Conservation (phyloP, 169 alveolate genomes). For the Eimeria brunetti region DNA sequence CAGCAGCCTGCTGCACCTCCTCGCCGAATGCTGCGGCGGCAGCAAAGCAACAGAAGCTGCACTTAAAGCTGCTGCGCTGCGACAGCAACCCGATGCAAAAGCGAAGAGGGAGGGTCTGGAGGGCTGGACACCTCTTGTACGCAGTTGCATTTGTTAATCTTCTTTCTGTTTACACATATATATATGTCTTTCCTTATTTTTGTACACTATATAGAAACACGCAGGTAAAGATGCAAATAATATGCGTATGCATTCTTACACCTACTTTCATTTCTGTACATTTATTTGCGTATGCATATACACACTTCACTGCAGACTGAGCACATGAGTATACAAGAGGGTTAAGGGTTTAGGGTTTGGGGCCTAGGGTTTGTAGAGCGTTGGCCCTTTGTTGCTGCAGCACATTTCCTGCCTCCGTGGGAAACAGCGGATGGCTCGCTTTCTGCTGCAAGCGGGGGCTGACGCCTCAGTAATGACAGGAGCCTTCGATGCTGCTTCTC, state of each 20-base stretch:
- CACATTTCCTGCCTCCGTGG: slow-evolving; percentile 45
- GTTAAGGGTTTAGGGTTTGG: too few relatives aligned
- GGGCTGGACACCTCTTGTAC: slow-evolving; percentile 53
- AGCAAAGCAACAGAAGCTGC: slow-evolving; percentile 47
- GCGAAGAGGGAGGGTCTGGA: slow-evolving; percentile 27
- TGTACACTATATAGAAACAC: not conserved
- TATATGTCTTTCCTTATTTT: too few relatives aligned
- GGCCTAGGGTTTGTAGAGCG: not conserved
- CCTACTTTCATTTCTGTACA: not conserved
- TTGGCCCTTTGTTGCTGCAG: not conserved
- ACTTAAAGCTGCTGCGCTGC: slow-evolving; percentile 36
- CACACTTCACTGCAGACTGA: not conserved
- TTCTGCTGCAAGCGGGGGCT: slow-evolving; percentile 52
- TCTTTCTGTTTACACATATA: not conserved
- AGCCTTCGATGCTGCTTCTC: slow-evolving; percentile 8
- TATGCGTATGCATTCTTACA: not conserved
- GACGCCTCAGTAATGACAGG: not conserved
- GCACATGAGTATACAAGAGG: not conserved
- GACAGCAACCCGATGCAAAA: slow-evolving; percentile 44
- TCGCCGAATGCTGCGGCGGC: slow-evolving; percentile 27
- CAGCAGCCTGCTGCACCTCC: slow-evolving; percentile 31
- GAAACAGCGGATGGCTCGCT: slow-evolving; percentile 29
- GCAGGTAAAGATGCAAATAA: not conserved
- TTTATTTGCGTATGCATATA: not conserved
- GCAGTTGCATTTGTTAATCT: not conserved